phyloP scores from a whole-genome alignment of 2,329 filamentous ascomycete species.

The Alternaria sp. region DNA sequence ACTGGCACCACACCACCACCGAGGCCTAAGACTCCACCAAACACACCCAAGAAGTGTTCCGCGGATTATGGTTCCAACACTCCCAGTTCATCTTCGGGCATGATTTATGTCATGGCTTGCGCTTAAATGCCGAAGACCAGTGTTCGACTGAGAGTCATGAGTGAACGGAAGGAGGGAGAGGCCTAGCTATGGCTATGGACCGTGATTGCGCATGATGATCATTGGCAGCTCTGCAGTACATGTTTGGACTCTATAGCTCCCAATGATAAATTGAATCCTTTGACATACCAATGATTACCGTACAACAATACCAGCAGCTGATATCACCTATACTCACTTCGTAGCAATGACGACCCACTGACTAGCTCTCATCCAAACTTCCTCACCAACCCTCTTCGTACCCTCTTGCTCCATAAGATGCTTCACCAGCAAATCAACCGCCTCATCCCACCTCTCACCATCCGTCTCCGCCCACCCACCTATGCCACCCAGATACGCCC shows the following conservation, averaged over 20 bases:
- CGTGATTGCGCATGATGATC: neutral
- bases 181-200: neutral
- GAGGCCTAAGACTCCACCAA: neutral
- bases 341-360: conserved; percentile 38
- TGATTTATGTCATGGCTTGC: neutral
- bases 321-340: conserved; percentile 15
- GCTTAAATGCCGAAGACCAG: neutral
- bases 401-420: conserved; percentile 22
- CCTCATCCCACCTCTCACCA: conserved; percentile 37
- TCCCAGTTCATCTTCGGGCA: neutral
- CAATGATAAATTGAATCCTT: neutral
- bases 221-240: neutral
- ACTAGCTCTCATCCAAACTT: conserved; percentile 36
- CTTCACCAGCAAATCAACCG: conserved; percentile 30
- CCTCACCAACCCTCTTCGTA: conserved; percentile 28
- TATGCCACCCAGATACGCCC: conserved; percentile 39
- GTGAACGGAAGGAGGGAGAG: neutral
- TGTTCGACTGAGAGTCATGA: neutral
- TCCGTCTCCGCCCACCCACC: conserved; percentile 33
- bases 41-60: neutral
- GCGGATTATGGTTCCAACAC: neutral
- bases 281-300: neutral
- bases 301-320: neutral
- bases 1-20: neutral
- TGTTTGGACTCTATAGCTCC: neutral